These are phyloP conservation scores for Neurospora pannonica DNA, from an alignment of 495 filamentous ascomycete species.

Conservation along the genomic window DNA sequence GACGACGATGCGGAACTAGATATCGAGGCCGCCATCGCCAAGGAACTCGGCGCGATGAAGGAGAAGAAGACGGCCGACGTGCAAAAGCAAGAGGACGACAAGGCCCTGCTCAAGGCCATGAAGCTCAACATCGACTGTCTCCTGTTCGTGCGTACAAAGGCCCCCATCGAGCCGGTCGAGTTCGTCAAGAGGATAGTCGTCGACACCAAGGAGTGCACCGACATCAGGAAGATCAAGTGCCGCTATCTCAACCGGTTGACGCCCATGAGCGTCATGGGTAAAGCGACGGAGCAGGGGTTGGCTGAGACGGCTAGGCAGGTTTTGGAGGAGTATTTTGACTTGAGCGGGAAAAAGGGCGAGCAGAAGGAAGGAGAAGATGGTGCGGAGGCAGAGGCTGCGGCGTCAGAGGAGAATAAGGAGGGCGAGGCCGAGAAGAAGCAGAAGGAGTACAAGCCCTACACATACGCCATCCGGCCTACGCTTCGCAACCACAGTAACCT, in stretches of 20 bases:
- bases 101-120: constrained; percentile 50
- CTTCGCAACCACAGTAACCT: constrained; percentile 70
- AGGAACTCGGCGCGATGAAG: constrained; percentile 61
- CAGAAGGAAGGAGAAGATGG: background rate
- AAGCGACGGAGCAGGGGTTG: constrained; percentile 68
- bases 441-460: constrained; percentile 26
- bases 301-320: constrained; percentile 62
- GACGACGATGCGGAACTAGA: constrained; percentile 44
- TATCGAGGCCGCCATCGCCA: constrained; percentile 75
- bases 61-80: constrained; percentile 32
- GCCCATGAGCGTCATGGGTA: constrained; percentile 64
- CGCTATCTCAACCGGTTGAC: constrained; percentile 80
- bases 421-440: constrained; percentile 14
- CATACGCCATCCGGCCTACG: constrained; percentile 78
- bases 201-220: constrained; percentile 43
- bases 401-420: constrained; percentile 25
- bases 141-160: constrained; percentile 52
- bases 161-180: constrained; percentile 70
- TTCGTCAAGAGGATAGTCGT: constrained; percentile 68
- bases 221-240: constrained; percentile 47
- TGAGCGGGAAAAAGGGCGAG: constrained; percentile 16
- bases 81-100: constrained; percentile 7
- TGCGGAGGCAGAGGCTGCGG: constrained; percentile 8
- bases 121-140: constrained; percentile 71
- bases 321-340: constrained; percentile 63